A percentile compares a stretch with the other conserved stretches of the same genome.
Evolutionary conservation across 805 yeast genomes (phyloP).

Genomic region (Metschnikowia noctiluminum): DNA sequence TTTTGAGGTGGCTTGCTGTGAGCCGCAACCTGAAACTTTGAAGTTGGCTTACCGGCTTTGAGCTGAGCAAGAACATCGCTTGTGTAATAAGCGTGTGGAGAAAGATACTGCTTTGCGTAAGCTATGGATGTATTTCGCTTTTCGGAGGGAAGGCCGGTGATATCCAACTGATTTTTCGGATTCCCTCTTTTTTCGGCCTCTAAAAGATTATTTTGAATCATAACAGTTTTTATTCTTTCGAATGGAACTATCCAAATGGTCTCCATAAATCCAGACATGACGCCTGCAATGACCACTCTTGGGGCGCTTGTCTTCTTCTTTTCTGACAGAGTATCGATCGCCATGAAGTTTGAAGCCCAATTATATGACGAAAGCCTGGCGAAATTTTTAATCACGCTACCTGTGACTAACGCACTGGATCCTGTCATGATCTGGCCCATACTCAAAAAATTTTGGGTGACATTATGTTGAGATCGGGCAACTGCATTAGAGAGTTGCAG

Average conservation of each 20-base stretch:
- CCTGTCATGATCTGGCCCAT: conserved; percentile 50
- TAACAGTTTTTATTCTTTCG: conserved; percentile 76
- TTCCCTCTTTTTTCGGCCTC: conserved; percentile 21
- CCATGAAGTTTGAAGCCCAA: conserved; percentile 65
- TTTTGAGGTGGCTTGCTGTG: conserved; percentile 1
- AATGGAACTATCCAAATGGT: conserved; percentile 85
- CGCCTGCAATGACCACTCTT: conserved; percentile 78
- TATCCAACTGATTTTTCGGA: conserved; percentile 22
- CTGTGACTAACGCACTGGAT: conserved; percentile 70
- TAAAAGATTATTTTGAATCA: conserved; percentile 64
- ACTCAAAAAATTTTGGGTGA: conserved; percentile 32
- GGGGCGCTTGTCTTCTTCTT: conserved; percentile 71
- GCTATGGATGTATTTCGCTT: conserved; percentile 23
- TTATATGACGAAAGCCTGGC: conserved; percentile 75
- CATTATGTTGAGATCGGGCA: conserved; percentile 32
- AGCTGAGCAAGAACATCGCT: conserved; percentile 30
- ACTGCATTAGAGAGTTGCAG: conserved; percentile 52
- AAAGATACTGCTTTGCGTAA: conserved; percentile 33
- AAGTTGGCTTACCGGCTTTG: conserved; percentile 19
- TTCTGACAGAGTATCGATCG: conserved; percentile 41
- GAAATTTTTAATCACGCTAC: conserved; percentile 69
- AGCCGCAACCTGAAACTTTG: conserved; percentile 22
- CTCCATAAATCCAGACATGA: conserved; percentile 78
- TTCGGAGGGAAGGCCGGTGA: conserved; percentile 25
- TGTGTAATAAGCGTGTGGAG: conserved; percentile 42